Base-by-base conservation (phyloP, 352 stramenopile species). In the Pythium guiyangense region DNA sequence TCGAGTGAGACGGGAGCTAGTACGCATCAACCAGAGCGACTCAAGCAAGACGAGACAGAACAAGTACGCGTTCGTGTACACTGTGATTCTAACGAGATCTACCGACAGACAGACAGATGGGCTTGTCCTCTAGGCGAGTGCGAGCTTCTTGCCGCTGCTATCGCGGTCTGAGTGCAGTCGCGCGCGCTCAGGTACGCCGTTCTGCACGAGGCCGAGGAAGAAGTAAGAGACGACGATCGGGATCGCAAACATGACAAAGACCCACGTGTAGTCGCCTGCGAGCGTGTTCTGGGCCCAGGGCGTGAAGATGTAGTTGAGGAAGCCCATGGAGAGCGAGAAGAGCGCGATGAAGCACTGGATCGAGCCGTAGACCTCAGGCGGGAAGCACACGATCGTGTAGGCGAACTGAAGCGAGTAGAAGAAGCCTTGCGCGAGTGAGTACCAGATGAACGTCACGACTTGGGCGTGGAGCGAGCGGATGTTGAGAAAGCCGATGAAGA, bases 261-360 rank as follows among this genome's bases (percentile, higher is more conserved):
- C 64, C 18, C 63, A 63, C 12, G 64, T 60, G 52, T 73, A 73
- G 55, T 73, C 56, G 26, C 68, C 64, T 18, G 40, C 49, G 3
- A 76, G 62, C 27, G 63, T 63, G n/a, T 73, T 60, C 26, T 75
- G 64, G 2, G 67, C 58, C 64, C 64, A 73, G 35, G 64, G 64
- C 25, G 54, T 75, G 61, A 75, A 75, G 20, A 58, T 60, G 64
- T 73, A 75, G 54, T 73, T 72, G 54, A 72, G 61, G 18, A 73
- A 61, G 15, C 60, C 57, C 60, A 73, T 60, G 4, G 70, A 57
- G 64, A 75, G 67, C 26, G 67, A 68, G 45, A 54, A 73, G 43
- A 63, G 43, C 20, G 59, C 61, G 25, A 75, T 46, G 42, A 70
- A 75, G 37, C 64, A 64, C 46, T 75, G 64, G 14, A 75, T 53